These are phyloP conservation scores for Pseudogymnoascus sp. DNA, from an alignment of 2,329 filamentous ascomycete species.

Conservation along the genomic window DNA sequence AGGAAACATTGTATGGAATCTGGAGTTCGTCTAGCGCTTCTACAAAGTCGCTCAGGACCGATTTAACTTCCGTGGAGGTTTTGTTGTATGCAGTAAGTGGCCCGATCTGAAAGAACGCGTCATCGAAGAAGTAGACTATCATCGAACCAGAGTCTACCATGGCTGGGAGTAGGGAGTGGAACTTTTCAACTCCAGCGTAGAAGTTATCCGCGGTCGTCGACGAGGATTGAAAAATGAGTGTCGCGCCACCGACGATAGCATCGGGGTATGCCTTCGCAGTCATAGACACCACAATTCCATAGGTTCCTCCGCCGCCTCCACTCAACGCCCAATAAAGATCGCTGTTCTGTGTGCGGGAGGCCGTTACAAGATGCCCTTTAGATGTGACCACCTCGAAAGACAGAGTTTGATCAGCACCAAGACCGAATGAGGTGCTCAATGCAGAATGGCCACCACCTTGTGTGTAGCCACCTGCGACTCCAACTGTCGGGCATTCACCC, in stretches of 20 bases:
- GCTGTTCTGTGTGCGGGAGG: constrained; percentile 40
- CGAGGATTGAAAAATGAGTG: constrained; percentile 37
- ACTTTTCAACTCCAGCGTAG: constrained; percentile 43
- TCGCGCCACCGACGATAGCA: constrained; percentile 38
- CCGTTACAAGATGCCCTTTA: constrained; percentile 42
- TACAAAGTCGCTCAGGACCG: constrained; percentile 42
- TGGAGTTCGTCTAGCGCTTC: constrained; percentile 34
- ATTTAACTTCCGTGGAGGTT: constrained; percentile 36
- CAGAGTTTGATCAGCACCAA: constrained; percentile 54
- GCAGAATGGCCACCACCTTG: constrained; percentile 55
- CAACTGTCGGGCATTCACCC: constrained; percentile 52
- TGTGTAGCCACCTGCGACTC: constrained; percentile 52
- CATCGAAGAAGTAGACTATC: constrained; percentile 44
- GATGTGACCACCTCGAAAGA: constrained; percentile 51
- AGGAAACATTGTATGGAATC: constrained; percentile 29
- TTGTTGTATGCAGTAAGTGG: constrained; percentile 45
- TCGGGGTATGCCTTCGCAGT: constrained; percentile 47
- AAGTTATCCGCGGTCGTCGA: constrained; percentile 37
- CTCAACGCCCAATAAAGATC: constrained; percentile 60
- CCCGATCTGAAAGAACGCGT: constrained; percentile 41
- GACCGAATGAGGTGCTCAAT: constrained; percentile 48
- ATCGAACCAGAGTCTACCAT: constrained; percentile 46
- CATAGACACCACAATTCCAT: constrained; percentile 50
- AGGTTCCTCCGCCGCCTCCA: constrained; percentile 55
- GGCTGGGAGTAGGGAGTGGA: constrained; percentile 38